Percentiles rank a stretch among this genome's conserved stretches.
Conservation (phyloP, 495 filamentous ascomycete species). For the Rhizodiscina lignyota region DNA sequence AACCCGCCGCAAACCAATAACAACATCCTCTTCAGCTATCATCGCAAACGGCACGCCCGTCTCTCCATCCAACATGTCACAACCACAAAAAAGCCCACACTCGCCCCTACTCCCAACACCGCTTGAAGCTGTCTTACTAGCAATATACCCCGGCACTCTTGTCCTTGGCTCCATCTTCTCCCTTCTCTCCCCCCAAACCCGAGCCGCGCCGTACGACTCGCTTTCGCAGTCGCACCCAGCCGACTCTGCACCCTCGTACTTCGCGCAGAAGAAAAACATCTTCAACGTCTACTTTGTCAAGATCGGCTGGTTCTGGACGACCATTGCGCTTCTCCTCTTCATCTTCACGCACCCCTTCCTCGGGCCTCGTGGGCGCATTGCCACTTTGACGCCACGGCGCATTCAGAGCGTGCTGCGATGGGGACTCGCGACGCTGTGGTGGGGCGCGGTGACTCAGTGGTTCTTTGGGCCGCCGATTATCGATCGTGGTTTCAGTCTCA, state of each 20-base stretch:
- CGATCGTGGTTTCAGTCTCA: constrained; percentile 65
- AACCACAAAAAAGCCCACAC: too few species aligned
- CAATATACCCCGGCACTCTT: constrained; percentile 61
- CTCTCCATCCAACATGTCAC: too few species aligned
- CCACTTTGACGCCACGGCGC: background rate
- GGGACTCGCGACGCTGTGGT: constrained; percentile 76
- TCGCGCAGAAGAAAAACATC: constrained; percentile 78
- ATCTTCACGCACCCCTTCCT: constrained; percentile 39
- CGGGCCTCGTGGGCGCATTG: constrained; percentile 6
- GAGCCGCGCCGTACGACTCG: constrained; percentile 38
- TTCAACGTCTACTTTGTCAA: constrained; percentile 91
- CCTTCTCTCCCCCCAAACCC: constrained; percentile 52
- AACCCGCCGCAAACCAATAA: too few species aligned
- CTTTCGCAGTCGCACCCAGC: constrained; percentile 38
- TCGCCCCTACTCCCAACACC: constrained; percentile 44
- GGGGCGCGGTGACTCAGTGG: constrained; percentile 77
- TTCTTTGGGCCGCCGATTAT: constrained; percentile 84
- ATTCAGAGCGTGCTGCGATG: constrained; percentile 32
- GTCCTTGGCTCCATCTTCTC: constrained; percentile 67
- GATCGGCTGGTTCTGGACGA: constrained; percentile 84
- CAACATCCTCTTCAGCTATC: too few species aligned
- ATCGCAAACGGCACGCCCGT: too few species aligned
- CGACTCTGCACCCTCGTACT: constrained; percentile 60
- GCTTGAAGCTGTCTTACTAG: constrained; percentile 41
- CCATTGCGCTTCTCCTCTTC: constrained; percentile 47